Conservation (phyloP, 2,329 filamentous ascomycete genomes). For the Monosporascus cannonballus region DNA sequence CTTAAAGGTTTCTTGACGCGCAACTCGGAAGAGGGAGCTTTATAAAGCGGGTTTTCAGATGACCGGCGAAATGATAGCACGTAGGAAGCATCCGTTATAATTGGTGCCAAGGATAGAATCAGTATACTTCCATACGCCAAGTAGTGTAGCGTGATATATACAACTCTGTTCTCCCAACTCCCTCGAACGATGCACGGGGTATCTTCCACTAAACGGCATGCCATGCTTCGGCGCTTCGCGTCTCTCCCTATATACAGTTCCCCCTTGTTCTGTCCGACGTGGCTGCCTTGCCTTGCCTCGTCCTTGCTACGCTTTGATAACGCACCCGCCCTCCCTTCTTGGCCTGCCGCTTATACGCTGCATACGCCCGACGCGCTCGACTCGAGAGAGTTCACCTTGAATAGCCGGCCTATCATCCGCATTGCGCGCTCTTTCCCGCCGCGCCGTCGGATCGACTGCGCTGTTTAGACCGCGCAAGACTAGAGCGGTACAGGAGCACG, state of each 20-base stretch:
- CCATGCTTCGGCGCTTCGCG: neutral
- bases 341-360: conserved; percentile 12
- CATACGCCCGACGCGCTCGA: neutral
- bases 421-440: neutral
- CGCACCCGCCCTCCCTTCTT: conserved; percentile 4
- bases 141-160: neutral
- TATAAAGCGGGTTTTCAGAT: too few species aligned
- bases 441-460: neutral
- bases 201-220: neutral
- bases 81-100: neutral
- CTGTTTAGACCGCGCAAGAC: too few species aligned
- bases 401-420: neutral
- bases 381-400: neutral
- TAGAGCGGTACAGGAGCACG: too few species aligned
- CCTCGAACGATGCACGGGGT: neutral
- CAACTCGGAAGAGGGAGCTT: too few species aligned
- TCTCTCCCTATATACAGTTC: neutral
- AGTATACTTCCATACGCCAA: neutral
- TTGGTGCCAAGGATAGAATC: neutral
- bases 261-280: neutral
- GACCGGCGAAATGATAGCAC: too few species aligned
- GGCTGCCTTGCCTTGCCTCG: conserved; percentile 13
- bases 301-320: neutral
- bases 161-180: neutral
- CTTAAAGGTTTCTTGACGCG: too few species aligned